Evolutionary conservation across 331 rosid species (phyloP).

Genomic region (Arachis monticola): DNA sequence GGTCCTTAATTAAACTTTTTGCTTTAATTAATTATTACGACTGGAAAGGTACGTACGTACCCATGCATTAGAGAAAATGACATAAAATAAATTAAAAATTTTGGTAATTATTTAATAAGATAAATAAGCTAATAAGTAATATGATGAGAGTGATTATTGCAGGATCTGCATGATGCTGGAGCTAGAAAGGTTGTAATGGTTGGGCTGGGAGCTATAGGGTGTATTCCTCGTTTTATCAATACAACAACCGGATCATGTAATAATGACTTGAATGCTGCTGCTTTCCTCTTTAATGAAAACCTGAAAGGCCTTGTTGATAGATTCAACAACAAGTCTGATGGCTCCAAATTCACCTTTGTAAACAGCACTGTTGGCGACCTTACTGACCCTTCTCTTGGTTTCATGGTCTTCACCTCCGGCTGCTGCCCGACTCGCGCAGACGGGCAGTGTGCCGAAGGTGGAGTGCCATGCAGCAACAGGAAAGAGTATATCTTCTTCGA

Average conservation of each 20-base stretch:
- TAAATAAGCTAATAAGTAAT: no score
- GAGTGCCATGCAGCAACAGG: slow-evolving; percentile 51
- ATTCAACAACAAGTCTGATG: slow-evolving; percentile 32
- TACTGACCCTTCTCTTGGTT: background rate
- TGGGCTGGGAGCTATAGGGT: slow-evolving; percentile 55
- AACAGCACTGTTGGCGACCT: slow-evolving; percentile 6
- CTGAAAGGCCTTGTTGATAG: slow-evolving; percentile 42
- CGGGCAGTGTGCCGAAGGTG: slow-evolving; percentile 41
- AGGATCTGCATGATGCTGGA: slow-evolving; percentile 43
- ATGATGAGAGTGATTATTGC: background rate
- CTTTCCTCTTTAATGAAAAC: slow-evolving; percentile 37
- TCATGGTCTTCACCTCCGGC: slow-evolving; percentile 5
- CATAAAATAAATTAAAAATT: no score
- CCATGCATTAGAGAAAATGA: no score
- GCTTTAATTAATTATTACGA: no score
- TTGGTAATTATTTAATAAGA: no score
- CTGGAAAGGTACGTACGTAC: no score
- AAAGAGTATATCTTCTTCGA: slow-evolving; percentile 43
- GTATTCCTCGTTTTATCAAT: slow-evolving; percentile 45
- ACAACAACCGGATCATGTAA: slow-evolving; percentile 44
- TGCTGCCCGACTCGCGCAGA: slow-evolving; percentile 39
- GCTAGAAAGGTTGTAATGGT: slow-evolving; percentile 55
- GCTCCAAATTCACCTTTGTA: slow-evolving; percentile 48
- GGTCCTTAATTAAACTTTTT: no score
- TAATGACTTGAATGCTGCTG: slow-evolving; percentile 34